Conservation (phyloP, 345 rosid species). For the Corchorus olitorius region DNA sequence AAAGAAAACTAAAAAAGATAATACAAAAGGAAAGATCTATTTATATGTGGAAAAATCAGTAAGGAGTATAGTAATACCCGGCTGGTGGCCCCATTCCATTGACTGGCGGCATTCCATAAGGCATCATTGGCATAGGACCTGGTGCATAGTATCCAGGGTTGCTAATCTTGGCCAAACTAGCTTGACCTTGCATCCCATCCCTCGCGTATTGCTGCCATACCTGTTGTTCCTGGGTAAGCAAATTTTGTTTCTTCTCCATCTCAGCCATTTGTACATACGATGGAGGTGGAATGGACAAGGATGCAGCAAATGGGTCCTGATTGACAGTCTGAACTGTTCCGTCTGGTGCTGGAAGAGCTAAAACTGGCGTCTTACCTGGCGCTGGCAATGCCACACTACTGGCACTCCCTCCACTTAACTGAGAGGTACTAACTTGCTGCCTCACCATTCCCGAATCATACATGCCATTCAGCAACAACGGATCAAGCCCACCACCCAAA, state of each 20-base stretch:
- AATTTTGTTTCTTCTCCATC: constrained; percentile 75
- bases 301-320: constrained; percentile 80
- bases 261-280: constrained; percentile 82
- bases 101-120: constrained; percentile 60
- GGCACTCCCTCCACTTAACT: constrained; percentile 68
- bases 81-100: constrained; percentile 50
- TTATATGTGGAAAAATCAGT: constrained; percentile 31
- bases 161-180: constrained; percentile 62
- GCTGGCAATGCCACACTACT: constrained; percentile 77
- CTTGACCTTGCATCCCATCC: constrained; percentile 84
- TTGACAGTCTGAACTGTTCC: constrained; percentile 67
- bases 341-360: constrained; percentile 86
- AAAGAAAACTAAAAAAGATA: constrained; percentile 22
- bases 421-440: constrained; percentile 57
- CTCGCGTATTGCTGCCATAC: constrained; percentile 76
- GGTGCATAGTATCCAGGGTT: constrained; percentile 39
- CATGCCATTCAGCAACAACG: constrained; percentile 81
- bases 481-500: constrained; percentile 89
- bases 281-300: constrained; percentile 66
- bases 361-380: constrained; percentile 48
- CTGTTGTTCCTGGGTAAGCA: constrained; percentile 68
- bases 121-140: constrained; percentile 45
- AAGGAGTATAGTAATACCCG: constrained; percentile 53
- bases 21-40: constrained; percentile 31
- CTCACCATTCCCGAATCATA: constrained; percentile 84